These are phyloP conservation scores for Cnidoscolus chayamansa DNA, from an alignment of 441 rosid species.

Conservation along the genomic window DNA sequence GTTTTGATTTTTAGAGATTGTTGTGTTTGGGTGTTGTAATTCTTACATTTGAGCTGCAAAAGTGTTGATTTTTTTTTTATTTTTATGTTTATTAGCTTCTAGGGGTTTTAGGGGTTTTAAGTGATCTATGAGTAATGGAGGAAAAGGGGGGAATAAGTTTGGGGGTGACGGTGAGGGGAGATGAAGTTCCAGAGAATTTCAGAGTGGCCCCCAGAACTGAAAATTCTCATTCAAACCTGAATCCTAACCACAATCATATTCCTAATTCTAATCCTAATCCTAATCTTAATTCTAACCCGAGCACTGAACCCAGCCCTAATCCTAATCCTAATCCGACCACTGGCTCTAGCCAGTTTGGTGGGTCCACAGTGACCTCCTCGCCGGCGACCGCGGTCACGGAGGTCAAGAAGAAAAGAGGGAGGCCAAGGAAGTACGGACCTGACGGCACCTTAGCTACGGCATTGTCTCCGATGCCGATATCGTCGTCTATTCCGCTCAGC, in stretches of 20 bases:
- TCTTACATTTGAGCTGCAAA: conserved; percentile 16
- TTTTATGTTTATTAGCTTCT: conserved; percentile 32
- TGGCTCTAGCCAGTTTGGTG: conserved; percentile 19
- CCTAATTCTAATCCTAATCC: neutral
- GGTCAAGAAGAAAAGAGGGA: conserved; percentile 82
- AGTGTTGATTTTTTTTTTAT: conserved; percentile 26
- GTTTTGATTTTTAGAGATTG: neutral
- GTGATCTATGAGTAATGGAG: conserved; percentile 54
- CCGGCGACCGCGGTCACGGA: conserved; percentile 21
- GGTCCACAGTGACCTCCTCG: conserved; percentile 4
- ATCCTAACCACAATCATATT: neutral
- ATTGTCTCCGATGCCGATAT: conserved; percentile 69
- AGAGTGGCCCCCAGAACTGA: conserved; percentile 51
- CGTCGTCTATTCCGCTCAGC: conserved; percentile 62
- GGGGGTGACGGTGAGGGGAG: conserved; percentile 47
- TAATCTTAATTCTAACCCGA: neutral
- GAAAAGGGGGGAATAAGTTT: conserved; percentile 49
- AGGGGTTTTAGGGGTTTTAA: conserved; percentile 30
- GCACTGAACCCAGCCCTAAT: neutral
- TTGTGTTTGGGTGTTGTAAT: conserved; percentile 19
- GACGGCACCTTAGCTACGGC: conserved; percentile 52
- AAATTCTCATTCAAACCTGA: conserved; percentile 31
- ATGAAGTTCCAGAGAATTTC: conserved; percentile 51
- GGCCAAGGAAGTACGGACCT: conserved; percentile 80
- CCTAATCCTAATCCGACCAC: conserved; percentile 7